phyloP scores from a whole-genome alignment of 2,329 filamentous ascomycete genomes.

The Bipolaris bicolor region DNA sequence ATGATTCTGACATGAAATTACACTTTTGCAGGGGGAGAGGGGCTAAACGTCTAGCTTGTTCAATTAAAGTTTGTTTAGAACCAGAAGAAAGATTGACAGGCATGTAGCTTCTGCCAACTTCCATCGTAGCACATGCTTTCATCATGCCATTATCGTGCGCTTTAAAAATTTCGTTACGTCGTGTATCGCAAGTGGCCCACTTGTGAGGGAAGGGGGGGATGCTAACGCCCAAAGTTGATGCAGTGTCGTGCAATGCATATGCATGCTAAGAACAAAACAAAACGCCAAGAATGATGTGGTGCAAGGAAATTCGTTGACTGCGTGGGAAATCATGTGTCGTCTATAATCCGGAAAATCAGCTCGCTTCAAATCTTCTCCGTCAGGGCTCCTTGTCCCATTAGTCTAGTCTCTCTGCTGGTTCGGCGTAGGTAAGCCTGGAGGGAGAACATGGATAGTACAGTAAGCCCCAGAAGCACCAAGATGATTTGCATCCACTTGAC shows the following conservation, averaged over 20 bases:
- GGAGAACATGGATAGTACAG: conserved; percentile 31
- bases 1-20: no score
- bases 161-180: neutral
- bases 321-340: neutral
- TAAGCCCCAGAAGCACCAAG: conserved; percentile 25
- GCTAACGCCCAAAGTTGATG: conserved; percentile 1
- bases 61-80: neutral
- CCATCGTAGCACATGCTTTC: neutral
- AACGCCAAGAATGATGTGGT: neutral
- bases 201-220: neutral
- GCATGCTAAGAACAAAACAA: neutral
- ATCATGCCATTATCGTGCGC: neutral
- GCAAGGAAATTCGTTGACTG: conserved; percentile 4
- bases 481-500: conserved; percentile 41
- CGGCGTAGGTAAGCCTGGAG: conserved; percentile 31
- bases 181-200: neutral
- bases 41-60: no score
- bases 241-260: conserved; percentile 1
- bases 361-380: neutral
- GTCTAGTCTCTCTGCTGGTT: conserved; percentile 23
- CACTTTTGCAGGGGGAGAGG: no score
- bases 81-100: neutral
- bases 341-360: neutral
- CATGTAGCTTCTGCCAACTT: neutral
- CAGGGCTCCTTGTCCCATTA: neutral